A percentile compares a stretch with the other conserved stretches of the same genome.
These are phyloP conservation scores for Gnomoniopsis smithogilvyi DNA, from an alignment of 2,329 filamentous ascomycete genomes.

Conservation along the genomic window DNA sequence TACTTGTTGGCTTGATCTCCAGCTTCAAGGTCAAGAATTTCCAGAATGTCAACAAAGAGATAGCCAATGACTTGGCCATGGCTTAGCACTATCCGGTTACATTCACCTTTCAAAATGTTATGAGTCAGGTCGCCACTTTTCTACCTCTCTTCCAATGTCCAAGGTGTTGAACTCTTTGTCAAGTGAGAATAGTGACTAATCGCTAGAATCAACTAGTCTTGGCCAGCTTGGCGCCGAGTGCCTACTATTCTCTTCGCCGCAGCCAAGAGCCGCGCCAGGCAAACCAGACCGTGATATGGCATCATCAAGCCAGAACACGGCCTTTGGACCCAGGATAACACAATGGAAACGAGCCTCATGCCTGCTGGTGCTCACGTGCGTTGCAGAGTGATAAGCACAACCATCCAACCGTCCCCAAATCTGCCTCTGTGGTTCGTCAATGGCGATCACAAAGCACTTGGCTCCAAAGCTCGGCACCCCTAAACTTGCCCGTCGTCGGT, in stretches of 20 bases:
- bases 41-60: no score
- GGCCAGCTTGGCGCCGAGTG: conserved; percentile 9
- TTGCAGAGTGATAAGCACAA: neutral
- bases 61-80: no score
- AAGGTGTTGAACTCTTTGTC: no score
- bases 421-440: conserved; percentile 5
- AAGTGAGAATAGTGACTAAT: neutral
- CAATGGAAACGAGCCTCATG: neutral
- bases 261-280: conserved; percentile 11
- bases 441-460: conserved; percentile 1
- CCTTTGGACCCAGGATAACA: neutral
- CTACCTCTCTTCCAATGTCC: neutral
- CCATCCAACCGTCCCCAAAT: neutral
- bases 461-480: conserved; percentile 14
- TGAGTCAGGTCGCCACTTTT: neutral
- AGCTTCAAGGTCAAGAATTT: no score
- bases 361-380: neutral
- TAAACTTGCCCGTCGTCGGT: conserved; percentile 12
- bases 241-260: conserved; percentile 4
- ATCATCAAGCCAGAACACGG: neutral
- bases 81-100: no score
- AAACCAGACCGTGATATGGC: conserved; percentile 10
- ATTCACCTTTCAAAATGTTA: no score
- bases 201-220: neutral
- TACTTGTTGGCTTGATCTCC: no score